Evolutionary conservation across 2,329 filamentous ascomycete species (phyloP).

Genomic region (Colletotrichum sp.): DNA sequence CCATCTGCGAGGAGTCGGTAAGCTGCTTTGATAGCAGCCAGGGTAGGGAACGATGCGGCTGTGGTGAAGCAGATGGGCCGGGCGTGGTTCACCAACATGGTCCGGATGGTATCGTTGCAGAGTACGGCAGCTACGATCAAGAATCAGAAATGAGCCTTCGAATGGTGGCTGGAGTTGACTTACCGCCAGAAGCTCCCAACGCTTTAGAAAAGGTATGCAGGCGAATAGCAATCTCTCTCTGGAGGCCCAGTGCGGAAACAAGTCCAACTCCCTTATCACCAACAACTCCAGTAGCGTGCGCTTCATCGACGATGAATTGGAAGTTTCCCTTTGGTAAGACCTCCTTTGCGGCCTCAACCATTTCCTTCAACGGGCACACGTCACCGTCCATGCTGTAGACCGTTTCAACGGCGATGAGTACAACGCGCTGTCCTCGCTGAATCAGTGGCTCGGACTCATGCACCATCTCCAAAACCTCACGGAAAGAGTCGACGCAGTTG

Average conservation of each 20-base stretch:
- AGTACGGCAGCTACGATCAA: slow-evolving; percentile 22
- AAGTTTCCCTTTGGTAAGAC: slow-evolving; percentile 39
- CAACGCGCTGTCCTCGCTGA: slow-evolving; percentile 28
- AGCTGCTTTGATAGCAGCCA: slow-evolving; percentile 24
- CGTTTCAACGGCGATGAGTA: slow-evolving; percentile 45
- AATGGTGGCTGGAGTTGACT: not conserved
- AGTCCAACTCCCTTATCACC: slow-evolving; percentile 53
- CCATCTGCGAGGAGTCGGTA: slow-evolving; percentile 21
- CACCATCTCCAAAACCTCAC: slow-evolving; percentile 35
- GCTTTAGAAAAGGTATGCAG: slow-evolving; percentile 61
- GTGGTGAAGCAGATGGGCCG: slow-evolving; percentile 23
- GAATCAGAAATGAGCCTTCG: not conserved
- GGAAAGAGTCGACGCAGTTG: slow-evolving; percentile 40
- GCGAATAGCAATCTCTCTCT: slow-evolving; percentile 52
- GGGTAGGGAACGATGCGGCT: slow-evolving; percentile 23
- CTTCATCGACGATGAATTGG: slow-evolving; percentile 61
- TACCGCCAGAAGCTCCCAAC: slow-evolving; percentile 40
- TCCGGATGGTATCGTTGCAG: slow-evolving; percentile 21
- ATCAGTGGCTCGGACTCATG: slow-evolving; percentile 33
- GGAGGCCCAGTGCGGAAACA: slow-evolving; percentile 52
- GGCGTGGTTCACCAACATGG: slow-evolving; percentile 24
- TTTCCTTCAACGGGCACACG: slow-evolving; percentile 39
- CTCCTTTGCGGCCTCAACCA: slow-evolving; percentile 39
- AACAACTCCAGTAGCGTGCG: slow-evolving; percentile 56
- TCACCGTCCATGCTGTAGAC: slow-evolving; percentile 57